These are phyloP conservation scores for Fraxinus latifolia DNA, from an alignment of 305 asterid genomes.

Conservation along the genomic window DNA sequence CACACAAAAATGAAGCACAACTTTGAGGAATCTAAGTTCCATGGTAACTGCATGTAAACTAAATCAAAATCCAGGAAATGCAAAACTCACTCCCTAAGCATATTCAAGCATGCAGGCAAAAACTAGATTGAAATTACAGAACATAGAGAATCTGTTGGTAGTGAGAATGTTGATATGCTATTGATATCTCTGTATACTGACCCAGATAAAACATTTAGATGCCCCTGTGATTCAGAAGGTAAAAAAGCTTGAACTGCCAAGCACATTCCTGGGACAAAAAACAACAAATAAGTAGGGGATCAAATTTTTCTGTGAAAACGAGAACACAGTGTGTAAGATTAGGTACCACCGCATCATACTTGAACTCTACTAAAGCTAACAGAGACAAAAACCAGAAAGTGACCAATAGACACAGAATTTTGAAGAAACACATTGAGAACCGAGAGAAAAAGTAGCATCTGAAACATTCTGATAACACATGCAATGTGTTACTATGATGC, in stretches of 20 bases:
- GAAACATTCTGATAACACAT: not conserved
- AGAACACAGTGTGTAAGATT: not conserved
- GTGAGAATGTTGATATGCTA: not conserved
- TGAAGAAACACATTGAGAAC: not conserved
- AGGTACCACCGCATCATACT: not conserved
- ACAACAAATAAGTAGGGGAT: not conserved
- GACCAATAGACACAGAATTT: not conserved
- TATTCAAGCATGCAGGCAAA: not conserved
- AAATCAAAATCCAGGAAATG: not conserved
- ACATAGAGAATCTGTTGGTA: not conserved
- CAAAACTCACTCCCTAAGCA: not conserved
- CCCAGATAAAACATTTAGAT: conserved; percentile 59
- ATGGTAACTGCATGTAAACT: not conserved
- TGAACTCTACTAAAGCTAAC: not conserved
- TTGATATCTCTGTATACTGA: conserved; percentile 4
- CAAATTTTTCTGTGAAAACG: not conserved
- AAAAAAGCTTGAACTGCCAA: conserved; percentile 69
- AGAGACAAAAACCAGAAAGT: not conserved
- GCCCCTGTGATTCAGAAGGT: conserved; percentile 51
- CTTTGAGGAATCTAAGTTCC: not conserved
- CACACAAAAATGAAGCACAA: not conserved
- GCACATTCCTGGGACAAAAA: conserved; percentile 56
- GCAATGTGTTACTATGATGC: too few relatives aligned
- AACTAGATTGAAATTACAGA: not conserved
- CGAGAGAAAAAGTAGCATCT: not conserved